Evolutionary conservation across 2,329 filamentous ascomycete species (phyloP), one percentile per base, ranked within the genome.

Genomic region (Monosporascus sp.): DNA sequence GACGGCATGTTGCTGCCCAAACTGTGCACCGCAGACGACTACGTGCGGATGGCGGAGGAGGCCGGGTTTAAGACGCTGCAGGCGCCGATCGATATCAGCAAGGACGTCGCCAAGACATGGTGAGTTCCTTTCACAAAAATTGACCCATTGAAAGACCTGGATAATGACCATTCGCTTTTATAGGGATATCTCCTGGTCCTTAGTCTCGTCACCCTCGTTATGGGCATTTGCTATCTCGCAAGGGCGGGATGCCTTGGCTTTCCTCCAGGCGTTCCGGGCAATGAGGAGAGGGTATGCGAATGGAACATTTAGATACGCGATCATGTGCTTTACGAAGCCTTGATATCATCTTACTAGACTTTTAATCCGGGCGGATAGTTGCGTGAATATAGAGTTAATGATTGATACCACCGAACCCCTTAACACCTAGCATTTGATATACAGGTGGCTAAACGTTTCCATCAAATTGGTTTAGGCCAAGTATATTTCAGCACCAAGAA

Each of bases 131-230:
- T 34, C 9, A 34, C 31, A 5, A 11, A 14, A 14, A 14, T 24
- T 34, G 5, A 34, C 9, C 9, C 20, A 26, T 48, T 16, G 56
- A 27, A 37, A 1, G 26, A 8, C 7, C n/a, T 24, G 7, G 24
- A 31, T 34, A 5, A 36, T 24, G 7, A 16, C 5, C n/a, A 51
- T 41, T 48, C 58, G 31, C 55, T 43, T 8, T 26, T 38, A 6
- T 46, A 84, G 81, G 81, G 82, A 85, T 58, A 82, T 85, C n/a
- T 82, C 80, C 17, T 84, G 81, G 81, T 73, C 74, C 7, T 70
- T 85, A 9, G 75, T 85, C 17, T 80, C 83, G 56, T 83, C 79
- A 26, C 81, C 82, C 0, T 76, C 80, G 3, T 73, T 85, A 7
- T 84, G 82, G 82, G 78, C 81, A 0, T 83, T 84, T 57, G 82